These are phyloP conservation scores for Lachancea quebecensis DNA, from an alignment of 805 yeast genomes.

Conservation along the genomic window DNA sequence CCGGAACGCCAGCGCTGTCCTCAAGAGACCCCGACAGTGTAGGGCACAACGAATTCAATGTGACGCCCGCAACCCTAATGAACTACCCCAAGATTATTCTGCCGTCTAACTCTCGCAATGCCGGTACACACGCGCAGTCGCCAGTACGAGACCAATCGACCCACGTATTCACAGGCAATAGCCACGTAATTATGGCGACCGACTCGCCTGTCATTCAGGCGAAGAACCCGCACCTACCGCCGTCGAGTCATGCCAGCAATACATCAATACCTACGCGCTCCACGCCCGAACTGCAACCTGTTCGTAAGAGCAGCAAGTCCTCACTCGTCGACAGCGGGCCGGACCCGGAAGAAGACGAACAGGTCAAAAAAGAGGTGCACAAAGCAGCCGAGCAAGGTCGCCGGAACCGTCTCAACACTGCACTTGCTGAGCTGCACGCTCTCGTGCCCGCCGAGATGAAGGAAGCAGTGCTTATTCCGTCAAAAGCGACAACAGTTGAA, in stretches of 20 bases:
- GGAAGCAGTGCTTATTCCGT: conserved; percentile 57
- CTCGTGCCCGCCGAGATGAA: conserved; percentile 59
- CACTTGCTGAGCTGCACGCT: conserved; percentile 65
- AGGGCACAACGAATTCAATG: not conserved
- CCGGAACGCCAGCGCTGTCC: conserved; percentile 4
- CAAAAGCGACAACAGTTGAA: conserved; percentile 94
- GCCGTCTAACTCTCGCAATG: conserved; percentile 16
- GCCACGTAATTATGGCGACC: conserved; percentile 17
- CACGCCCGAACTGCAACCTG: conserved; percentile 7
- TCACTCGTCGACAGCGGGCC: conserved; percentile 13
- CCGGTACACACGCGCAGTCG: conserved; percentile 5
- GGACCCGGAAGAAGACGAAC: conserved; percentile 8
- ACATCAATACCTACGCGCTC: not conserved
- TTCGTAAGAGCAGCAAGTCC: conserved; percentile 6
- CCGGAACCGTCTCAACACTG: conserved; percentile 84
- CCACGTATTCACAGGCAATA: conserved; percentile 1
- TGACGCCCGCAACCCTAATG: conserved; percentile 19
- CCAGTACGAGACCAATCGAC: conserved; percentile 1
- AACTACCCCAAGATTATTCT: conserved; percentile 23
- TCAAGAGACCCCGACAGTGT: not conserved
- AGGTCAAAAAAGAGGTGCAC: conserved; percentile 39
- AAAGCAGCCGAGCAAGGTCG: conserved; percentile 96
- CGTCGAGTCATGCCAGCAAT: conserved; percentile 1
- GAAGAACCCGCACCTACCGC: conserved; percentile 6
- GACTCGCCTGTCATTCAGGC: conserved; percentile 26